Evolutionary conservation across 2,329 filamentous ascomycete genomes (phyloP), one percentile per base, ranked within the genome.

Genomic region (Ophiocordyceps camponoti-rufipedis): DNA sequence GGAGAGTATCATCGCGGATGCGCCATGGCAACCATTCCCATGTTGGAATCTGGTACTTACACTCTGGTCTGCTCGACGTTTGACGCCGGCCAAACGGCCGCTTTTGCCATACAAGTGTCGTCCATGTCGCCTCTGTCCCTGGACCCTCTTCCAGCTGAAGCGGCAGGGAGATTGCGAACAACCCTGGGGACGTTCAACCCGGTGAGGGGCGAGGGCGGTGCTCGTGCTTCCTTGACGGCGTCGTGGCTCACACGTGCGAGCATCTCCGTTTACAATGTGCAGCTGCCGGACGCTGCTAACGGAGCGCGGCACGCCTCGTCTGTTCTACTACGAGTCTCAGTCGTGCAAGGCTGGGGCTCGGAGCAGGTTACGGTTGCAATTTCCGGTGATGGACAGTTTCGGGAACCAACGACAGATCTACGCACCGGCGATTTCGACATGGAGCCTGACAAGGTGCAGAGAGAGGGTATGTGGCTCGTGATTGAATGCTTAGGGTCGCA

Each of bases 1-100:
- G 85, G 85, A n/a, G 86, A 94, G 52, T 95, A 98, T 62, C 79
- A 84, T 43, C 78, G 81, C 28, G 82, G 83, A 28, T 85, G 82
- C 57, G 83, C 84, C 4, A 68, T 87, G 31, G 79, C 82, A 3
- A 75, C 84, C 49, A 64, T 74, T 52, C 60, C 55, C 55, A 50
- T 66, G 18, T 64, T 94, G 16, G 76, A 79, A 38, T 65, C 75
- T 1, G 89, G 89, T 0, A 70, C 70, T 0, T 98, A 96, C 60
- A 95, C 85, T 0, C 71, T 94, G 46, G 82, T 95, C 7, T 89
- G 83, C 58, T 94, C 86, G 2, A 94, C 89, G 0, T 96, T 93
- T 58, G 86, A 94, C 50, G 72, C 81, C 0, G 82, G 81, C 9
- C 85, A 93, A 56, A 67, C 76, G 1, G 84, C 82, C 4, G 70